A percentile compares a stretch with the other conserved stretches of the same genome.
Evolutionary conservation across 2,329 filamentous ascomycete genomes (phyloP).

Genomic region (Huntiella savannae): DNA sequence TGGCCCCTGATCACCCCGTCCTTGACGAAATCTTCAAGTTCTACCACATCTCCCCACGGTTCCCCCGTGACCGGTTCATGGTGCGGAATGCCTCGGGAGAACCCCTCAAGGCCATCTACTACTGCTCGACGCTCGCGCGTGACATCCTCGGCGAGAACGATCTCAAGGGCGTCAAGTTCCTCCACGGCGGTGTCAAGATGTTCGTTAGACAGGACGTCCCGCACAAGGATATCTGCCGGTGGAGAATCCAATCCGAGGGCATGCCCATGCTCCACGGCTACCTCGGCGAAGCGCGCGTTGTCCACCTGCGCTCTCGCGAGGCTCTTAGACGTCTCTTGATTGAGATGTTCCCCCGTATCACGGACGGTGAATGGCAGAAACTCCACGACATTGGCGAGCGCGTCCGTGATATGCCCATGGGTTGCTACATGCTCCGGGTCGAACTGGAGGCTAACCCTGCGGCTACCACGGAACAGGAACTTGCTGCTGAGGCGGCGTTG

Average conservation of each 20-base stretch:
- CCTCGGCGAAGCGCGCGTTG: conserved; percentile 58
- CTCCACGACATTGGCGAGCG: conserved; percentile 78
- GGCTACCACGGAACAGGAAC: conserved; percentile 6
- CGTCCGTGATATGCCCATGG: conserved; percentile 63
- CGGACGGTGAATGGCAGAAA: conserved; percentile 50
- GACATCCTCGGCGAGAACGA: conserved; percentile 79
- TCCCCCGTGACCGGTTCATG: conserved; percentile 84
- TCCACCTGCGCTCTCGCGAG: conserved; percentile 55
- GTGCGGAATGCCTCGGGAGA: conserved; percentile 81
- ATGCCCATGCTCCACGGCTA: conserved; percentile 82
- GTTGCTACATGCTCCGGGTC: conserved; percentile 76
- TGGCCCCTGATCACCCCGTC: conserved; percentile 54
- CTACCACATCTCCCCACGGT: conserved; percentile 66
- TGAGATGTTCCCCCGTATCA: conserved; percentile 91
- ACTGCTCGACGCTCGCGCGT: conserved; percentile 67
- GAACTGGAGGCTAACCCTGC: conserved; percentile 48
- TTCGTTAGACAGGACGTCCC: conserved; percentile 96
- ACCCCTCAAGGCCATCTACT: conserved; percentile 90
- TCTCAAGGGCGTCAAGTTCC: conserved; percentile 79
- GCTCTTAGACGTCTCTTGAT: conserved; percentile 69
- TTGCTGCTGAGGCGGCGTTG: conserved; percentile 24
- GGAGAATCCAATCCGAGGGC: conserved; percentile 91
- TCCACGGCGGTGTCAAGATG: conserved; percentile 96
- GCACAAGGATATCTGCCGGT: conserved; percentile 67
- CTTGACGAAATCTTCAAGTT: conserved; percentile 63